These are phyloP conservation scores for Raphanus sativus DNA, from an alignment of 345 rosid genomes.

Conservation along the genomic window DNA sequence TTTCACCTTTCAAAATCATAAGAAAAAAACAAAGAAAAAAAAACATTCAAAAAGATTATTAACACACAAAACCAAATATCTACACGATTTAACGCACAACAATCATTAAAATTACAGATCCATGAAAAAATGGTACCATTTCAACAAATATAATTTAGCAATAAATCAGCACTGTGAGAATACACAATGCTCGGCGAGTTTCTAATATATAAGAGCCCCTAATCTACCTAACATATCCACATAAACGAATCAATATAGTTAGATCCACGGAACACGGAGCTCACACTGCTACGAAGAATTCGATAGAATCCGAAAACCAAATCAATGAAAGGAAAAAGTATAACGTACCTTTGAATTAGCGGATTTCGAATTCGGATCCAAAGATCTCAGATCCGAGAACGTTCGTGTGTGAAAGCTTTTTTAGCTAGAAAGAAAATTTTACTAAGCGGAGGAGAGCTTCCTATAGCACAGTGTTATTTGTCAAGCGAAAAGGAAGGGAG, in stretches of 20 bases:
- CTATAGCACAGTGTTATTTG: background rate
- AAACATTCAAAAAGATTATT: background rate
- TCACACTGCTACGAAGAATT: background rate
- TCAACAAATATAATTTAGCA: background rate
- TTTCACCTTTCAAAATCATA: background rate
- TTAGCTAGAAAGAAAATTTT: background rate
- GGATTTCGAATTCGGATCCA: conserved; percentile 25
- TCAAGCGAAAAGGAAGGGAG: background rate
- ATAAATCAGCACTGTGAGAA: background rate
- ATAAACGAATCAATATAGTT: background rate
- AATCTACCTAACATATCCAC: too few relatives aligned
- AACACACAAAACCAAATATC: background rate
- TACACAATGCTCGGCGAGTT: too few relatives aligned
- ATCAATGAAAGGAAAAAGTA: background rate
- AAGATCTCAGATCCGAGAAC: conserved; percentile 31
- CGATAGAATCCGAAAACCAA: background rate
- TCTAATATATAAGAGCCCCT: background rate
- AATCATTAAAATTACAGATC: too few relatives aligned
- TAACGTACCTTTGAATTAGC: conserved; percentile 15
- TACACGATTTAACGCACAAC: too few relatives aligned
- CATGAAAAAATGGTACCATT: background rate
- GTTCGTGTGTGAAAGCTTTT: conserved; percentile 3
- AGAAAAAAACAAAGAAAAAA: background rate
- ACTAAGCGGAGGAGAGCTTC: conserved; percentile 20
- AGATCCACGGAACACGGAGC: conserved; percentile 15